A percentile compares a stretch with the other conserved stretches of the same genome.
Evolutionary conservation across 305 asterid genomes (phyloP).

Genomic region (Fraxinus ornus): DNA sequence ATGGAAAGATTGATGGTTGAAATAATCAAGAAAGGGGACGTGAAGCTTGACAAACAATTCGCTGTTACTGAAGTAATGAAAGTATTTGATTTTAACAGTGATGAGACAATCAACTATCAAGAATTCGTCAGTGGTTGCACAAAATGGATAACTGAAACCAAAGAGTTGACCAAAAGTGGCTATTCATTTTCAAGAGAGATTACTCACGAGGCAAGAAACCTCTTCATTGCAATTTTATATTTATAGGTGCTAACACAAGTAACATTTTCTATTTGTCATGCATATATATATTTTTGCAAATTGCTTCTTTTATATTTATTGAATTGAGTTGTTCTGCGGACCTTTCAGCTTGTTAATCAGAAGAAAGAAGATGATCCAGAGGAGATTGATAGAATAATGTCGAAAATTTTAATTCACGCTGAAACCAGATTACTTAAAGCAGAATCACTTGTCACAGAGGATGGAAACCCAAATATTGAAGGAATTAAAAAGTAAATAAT

Average conservation of each 20-base stretch:
- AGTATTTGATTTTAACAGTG: slow-evolving; percentile 34
- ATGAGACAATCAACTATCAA: slow-evolving; percentile 31
- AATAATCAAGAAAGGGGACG: slow-evolving; percentile 35
- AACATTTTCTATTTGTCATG: neutral
- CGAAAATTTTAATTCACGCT: slow-evolving; percentile 49
- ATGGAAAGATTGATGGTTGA: slow-evolving; percentile 40
- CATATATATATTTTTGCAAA: neutral
- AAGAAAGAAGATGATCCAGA: slow-evolving; percentile 33
- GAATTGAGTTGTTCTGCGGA: slow-evolving; percentile 27
- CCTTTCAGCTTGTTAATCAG: slow-evolving; percentile 27
- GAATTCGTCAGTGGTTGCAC: slow-evolving; percentile 50
- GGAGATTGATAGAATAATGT: slow-evolving; percentile 40
- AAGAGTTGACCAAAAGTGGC: slow-evolving; percentile 15
- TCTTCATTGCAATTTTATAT: neutral
- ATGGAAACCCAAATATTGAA: slow-evolving; percentile 58
- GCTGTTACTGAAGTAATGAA: slow-evolving; percentile 42
- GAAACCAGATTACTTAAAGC: slow-evolving; percentile 37
- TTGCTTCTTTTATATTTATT: neutral
- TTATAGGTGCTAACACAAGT: neutral
- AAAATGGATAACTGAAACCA: slow-evolving; percentile 41
- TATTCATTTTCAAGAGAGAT: slow-evolving; percentile 27
- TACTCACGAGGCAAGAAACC: slow-evolving; percentile 42
- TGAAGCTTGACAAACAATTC: slow-evolving; percentile 27
- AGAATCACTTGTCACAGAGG: slow-evolving; percentile 38
- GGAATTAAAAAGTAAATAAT: slow-evolving; percentile 37